Conservation (phyloP, 2,329 filamentous ascomycete species). For the Orbilia brochopaga region DNA sequence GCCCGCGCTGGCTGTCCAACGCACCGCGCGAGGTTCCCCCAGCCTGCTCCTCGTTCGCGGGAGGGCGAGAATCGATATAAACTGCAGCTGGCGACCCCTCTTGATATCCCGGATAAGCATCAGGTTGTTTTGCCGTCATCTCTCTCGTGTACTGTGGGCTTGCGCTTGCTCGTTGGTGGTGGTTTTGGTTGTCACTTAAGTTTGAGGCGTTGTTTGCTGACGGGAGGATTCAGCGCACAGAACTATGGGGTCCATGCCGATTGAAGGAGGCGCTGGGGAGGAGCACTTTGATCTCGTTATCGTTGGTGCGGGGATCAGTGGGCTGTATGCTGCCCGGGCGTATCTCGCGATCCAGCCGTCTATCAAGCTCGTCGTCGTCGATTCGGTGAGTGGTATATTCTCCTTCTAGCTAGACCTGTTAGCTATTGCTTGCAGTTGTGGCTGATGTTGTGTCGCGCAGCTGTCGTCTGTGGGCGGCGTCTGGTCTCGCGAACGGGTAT, state of each 20-base stretch:
- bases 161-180: neutral
- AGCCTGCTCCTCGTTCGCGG: neutral
- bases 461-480: constrained; percentile 59
- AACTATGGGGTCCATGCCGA: constrained; percentile 39
- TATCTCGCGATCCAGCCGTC: constrained; percentile 58
- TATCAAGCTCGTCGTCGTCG: constrained; percentile 60
- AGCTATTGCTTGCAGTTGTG: neutral
- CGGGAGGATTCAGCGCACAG: constrained; percentile 23
- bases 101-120: neutral
- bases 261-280: constrained; percentile 17
- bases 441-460: neutral
- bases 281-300: constrained; percentile 54
- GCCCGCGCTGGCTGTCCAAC: constrained; percentile 14
- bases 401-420: neutral
- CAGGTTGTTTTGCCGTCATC: neutral
- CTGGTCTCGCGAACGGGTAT: constrained; percentile 60
- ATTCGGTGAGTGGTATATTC: constrained; percentile 54
- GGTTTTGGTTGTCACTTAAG: neutral
- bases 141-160: neutral
- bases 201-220: neutral
- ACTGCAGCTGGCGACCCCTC: neutral
- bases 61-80: constrained; percentile 1
- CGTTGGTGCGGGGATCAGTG: constrained; percentile 55
- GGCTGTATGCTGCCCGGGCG: constrained; percentile 32
- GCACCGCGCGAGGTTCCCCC: constrained; percentile 8